phyloP scores from a whole-genome alignment of 345 rosid species.

The Toxicodendron radicans region DNA sequence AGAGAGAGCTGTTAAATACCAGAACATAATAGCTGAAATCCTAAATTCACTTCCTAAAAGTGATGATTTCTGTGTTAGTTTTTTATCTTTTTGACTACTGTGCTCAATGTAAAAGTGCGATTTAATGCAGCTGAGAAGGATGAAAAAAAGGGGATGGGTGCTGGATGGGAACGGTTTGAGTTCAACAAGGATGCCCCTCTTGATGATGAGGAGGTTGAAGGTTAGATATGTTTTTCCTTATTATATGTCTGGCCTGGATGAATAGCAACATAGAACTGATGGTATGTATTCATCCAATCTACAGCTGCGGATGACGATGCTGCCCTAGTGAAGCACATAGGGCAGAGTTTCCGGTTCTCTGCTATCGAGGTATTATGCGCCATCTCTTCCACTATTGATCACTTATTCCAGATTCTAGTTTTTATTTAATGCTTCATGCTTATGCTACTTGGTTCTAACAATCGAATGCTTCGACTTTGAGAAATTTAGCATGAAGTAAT shows the following conservation, averaged over 20 bases:
- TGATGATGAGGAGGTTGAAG: conserved; percentile 88
- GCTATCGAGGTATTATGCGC: conserved; percentile 60
- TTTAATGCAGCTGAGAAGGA: conserved; percentile 75
- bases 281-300: conserved; percentile 1
- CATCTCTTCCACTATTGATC: not conserved
- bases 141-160: conserved; percentile 58
- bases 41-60: not conserved
- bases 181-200: conserved; percentile 90
- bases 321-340: conserved; percentile 74
- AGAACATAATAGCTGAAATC: not conserved
- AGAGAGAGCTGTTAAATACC: not conserved
- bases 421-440: conserved; percentile 2
- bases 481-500: conserved; percentile 3
- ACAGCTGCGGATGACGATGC: conserved; percentile 86
- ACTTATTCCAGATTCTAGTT: not conserved
- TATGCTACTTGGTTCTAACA: not conserved
- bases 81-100: not conserved
- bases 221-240: conserved; percentile 29
- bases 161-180: conserved; percentile 91
- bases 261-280: conserved; percentile 9
- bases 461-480: not conserved
- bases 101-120: not conserved
- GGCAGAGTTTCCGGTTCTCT: conserved; percentile 83
- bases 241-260: not conserved
- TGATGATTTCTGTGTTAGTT: not conserved